A percentile compares a stretch with the other conserved stretches of the same genome.
Evolutionary conservation across 1,284 basidiomycete genomes (phyloP).

Genomic region (Grifola frondosa): DNA sequence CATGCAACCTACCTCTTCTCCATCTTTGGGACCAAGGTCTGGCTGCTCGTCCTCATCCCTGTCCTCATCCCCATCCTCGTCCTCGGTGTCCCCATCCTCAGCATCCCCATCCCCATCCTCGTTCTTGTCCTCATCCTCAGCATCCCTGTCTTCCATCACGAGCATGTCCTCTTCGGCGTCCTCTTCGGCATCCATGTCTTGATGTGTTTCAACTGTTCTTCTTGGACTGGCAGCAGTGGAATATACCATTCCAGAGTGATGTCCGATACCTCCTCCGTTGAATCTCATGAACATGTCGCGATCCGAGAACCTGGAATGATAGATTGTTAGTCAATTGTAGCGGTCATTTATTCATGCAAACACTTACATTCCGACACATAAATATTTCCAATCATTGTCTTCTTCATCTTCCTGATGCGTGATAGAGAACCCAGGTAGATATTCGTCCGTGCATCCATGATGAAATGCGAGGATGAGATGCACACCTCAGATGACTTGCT

Average conservation of each 20-base stretch:
- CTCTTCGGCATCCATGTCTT: no score
- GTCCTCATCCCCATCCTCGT: no score
- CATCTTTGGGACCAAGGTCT: no score
- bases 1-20: no score
- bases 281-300: conserved; percentile 13
- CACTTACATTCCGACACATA: conserved; percentile 9
- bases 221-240: no score
- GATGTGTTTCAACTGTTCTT: not conserved
- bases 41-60: no score
- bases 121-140: no score
- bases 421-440: conserved; percentile 24
- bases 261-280: conserved; percentile 10
- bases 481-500: conserved; percentile 31
- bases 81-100: not conserved
- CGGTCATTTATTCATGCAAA: no score
- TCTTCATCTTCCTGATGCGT: conserved; percentile 5
- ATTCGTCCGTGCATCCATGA: conserved; percentile 22
- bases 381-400: conserved; percentile 1
- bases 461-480: conserved; percentile 39
- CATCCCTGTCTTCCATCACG: no score
- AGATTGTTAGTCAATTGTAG: no score
- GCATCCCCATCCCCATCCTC: no score
- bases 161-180: no score
- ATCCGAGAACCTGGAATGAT: conserved; percentile 7
- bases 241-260: not conserved